These are phyloP conservation scores for Thymus mandschuricus DNA, from an alignment of 257 asterid species.

Conservation along the genomic window DNA sequence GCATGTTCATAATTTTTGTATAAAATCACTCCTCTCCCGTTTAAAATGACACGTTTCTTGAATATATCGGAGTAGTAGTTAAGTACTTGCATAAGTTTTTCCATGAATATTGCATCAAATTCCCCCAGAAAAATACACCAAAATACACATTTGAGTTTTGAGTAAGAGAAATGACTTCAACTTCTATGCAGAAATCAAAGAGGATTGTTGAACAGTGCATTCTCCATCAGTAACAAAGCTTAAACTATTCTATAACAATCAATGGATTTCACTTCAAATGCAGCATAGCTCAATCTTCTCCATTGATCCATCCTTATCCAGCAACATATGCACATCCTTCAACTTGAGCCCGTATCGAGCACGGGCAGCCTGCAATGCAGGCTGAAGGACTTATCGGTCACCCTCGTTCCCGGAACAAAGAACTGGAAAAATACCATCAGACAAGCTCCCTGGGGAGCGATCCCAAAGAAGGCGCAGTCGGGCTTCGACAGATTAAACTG, in stretches of 20 bases:
- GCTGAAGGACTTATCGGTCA: slow-evolving; percentile 78
- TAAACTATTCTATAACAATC: background rate
- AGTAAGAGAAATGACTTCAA: too few relatives aligned
- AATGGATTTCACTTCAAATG: background rate
- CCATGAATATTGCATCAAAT: too few relatives aligned
- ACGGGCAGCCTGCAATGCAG: slow-evolving; percentile 90
- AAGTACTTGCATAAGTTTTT: too few relatives aligned
- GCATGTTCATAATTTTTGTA: too few relatives aligned
- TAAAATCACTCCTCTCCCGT: too few relatives aligned
- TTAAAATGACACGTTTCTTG: too few relatives aligned
- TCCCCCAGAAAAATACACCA: background rate
- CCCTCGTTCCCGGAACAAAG: slow-evolving; percentile 81
- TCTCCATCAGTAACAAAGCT: background rate
- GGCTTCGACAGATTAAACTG: slow-evolving; percentile 83
- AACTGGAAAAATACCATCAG: slow-evolving; percentile 88
- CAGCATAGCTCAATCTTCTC: background rate
- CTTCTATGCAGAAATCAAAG: background rate
- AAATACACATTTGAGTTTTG: too few relatives aligned
- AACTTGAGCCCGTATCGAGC: slow-evolving; percentile 83
- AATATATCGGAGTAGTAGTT: too few relatives aligned
- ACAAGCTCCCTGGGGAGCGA: slow-evolving; percentile 68
- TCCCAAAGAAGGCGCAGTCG: slow-evolving; percentile 85
- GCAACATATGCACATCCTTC: slow-evolving; percentile 24
- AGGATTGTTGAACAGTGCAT: background rate
- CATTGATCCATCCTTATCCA: background rate